Evolutionary conservation across 768 basidiomycete genomes (phyloP).

Genomic region (Asterophora lycoperdoides): DNA sequence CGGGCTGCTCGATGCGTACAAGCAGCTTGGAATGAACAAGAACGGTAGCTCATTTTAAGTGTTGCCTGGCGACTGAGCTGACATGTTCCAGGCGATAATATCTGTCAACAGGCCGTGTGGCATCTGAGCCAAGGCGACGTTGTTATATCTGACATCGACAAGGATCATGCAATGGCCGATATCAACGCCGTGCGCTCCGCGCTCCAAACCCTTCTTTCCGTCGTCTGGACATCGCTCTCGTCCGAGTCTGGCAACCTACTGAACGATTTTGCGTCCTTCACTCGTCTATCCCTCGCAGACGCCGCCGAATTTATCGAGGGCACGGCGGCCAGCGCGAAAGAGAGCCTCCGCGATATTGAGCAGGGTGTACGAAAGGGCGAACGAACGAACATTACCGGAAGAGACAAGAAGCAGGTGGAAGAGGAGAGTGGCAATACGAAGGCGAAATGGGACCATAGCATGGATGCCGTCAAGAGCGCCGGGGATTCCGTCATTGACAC

Average conservation of each 20-base stretch:
- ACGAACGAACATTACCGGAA: conserved; percentile 47
- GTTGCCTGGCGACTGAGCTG: not conserved
- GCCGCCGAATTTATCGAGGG: conserved; percentile 56
- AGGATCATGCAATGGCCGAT: conserved; percentile 47
- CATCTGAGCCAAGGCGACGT: conserved; percentile 57
- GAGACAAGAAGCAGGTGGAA: conserved; percentile 46
- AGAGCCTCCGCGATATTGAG: conserved; percentile 51
- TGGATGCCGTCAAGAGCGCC: conserved; percentile 58
- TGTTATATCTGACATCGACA: conserved; percentile 26
- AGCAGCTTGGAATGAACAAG: conserved; percentile 48
- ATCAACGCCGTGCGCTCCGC: conserved; percentile 45
- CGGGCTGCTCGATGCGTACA: conserved; percentile 55
- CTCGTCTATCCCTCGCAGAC: conserved; percentile 62
- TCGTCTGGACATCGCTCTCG: conserved; percentile 49
- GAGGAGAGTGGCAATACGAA: conserved; percentile 44
- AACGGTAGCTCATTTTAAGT: conserved; percentile 39
- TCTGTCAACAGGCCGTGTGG: conserved; percentile 64
- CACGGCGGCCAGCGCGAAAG: conserved; percentile 48
- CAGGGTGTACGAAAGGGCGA: conserved; percentile 56
- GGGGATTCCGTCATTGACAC: conserved; percentile 57
- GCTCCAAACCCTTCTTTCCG: conserved; percentile 46
- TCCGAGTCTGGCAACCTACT: conserved; percentile 52
- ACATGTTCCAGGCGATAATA: conserved; percentile 47
- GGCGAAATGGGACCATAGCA: conserved; percentile 58
- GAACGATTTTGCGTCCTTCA: conserved; percentile 60